Evolutionary conservation across 805 yeast genomes (phyloP), one percentile per base, ranked within the genome.

Genomic region (Myxozyma neglecta): DNA sequence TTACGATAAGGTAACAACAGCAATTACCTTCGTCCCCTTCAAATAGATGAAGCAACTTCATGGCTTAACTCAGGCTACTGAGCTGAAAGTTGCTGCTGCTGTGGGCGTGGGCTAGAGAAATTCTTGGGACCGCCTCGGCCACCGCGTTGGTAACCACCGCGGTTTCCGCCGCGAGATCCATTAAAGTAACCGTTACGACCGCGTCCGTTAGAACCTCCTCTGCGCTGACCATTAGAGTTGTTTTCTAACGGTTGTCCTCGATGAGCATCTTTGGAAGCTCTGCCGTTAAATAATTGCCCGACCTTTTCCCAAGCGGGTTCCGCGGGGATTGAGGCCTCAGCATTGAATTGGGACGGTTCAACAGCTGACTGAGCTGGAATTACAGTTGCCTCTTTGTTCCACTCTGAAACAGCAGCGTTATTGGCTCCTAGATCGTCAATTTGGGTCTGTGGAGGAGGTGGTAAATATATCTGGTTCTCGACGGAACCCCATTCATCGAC

Each of bases 391-490:
- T 43, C 11, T 9, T 32, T 44, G 46, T 37, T 52, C 64, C 64
- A 60, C 8, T 42, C 50, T 2, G n/a, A 16, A 16, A 32, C 46
- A 9, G 54, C 64, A n/a, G 57, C 53, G 10, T 18, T 11, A 51
- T 60, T 60, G 13, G 64, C 57, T 42, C 56, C 60, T 13, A 18
- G 5, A 36, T 60, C 60, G 29, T 60, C 64, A 34, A 49, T 47
- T 34, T 49, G 53, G 0, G 57, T 52, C 47, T 52, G 53, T 39
- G 48, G 16, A 13, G 56, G 61, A n/a, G 57, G 61, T 14, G 49
- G 34, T 7, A 34, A 14, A 7, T 24, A 29, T 51, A 32, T 51
- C 32, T 51, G 47, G 11, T 39, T 39, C 6, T 40, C 45, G 13
- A 46, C 7, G 6, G 47, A 16, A 3, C 42, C 48, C 51, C 56